Conservation (phyloP, 2,329 filamentous ascomycete species). For the Alternaria sp. region DNA sequence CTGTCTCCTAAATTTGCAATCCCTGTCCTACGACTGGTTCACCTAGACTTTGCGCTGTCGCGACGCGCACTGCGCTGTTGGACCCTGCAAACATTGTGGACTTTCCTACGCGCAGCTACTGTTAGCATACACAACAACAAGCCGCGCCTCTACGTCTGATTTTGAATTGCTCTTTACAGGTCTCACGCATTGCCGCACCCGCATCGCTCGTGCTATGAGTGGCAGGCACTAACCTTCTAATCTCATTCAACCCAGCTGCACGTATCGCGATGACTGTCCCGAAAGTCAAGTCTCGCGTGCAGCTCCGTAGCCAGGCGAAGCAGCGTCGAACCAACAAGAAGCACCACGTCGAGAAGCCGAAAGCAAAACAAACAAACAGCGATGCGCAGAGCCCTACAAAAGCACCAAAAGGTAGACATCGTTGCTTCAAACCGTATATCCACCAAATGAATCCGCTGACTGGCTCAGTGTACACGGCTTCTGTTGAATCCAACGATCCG, state of each 20-base stretch:
- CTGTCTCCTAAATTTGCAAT: background rate
- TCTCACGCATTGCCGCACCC: background rate
- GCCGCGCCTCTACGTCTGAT: background rate
- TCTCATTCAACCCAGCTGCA: background rate
- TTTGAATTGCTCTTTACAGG: background rate
- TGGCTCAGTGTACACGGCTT: background rate
- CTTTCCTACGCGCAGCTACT: background rate
- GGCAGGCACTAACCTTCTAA: background rate
- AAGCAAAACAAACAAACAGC: background rate
- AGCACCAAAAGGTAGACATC: background rate
- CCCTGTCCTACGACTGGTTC: background rate
- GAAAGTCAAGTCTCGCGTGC: conserved; percentile 1
- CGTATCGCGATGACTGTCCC: background rate
- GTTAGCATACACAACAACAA: background rate
- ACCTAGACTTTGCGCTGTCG: background rate
- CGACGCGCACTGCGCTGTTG: background rate
- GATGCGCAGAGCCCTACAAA: background rate
- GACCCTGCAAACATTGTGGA: background rate
- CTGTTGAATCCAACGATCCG: background rate
- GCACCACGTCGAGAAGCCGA: background rate
- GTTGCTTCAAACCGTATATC: background rate
- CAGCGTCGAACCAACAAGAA: background rate
- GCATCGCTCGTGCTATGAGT: background rate
- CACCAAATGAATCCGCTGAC: background rate
- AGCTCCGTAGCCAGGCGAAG: background rate